These are phyloP conservation scores for Alternaria sp. DNA, from an alignment of 2,329 filamentous ascomycete genomes.

Conservation along the genomic window DNA sequence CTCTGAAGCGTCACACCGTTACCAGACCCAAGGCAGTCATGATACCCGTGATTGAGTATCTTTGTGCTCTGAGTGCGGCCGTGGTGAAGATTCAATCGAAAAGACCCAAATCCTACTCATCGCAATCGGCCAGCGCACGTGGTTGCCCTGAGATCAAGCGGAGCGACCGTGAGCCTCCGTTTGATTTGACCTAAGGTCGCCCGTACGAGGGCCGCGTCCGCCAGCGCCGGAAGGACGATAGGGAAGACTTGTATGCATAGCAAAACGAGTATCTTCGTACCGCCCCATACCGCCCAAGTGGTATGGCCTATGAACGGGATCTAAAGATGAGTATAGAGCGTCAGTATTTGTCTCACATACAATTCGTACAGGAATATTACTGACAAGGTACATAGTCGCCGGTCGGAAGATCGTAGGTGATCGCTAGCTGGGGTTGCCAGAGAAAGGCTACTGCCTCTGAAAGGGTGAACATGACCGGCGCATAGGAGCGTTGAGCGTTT, in stretches of 20 bases:
- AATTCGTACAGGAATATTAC: background rate
- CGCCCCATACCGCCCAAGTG: conserved; percentile 20
- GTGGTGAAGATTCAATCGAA: background rate
- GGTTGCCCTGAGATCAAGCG: background rate
- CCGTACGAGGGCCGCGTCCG: background rate
- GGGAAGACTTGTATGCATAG: conserved; percentile 11
- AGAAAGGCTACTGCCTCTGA: conserved; percentile 14
- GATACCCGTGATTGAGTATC: background rate
- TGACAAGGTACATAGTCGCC: conserved; percentile 7
- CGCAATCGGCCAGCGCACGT: background rate
- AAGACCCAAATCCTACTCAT: background rate
- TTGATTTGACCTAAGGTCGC: background rate
- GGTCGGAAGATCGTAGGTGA: conserved; percentile 9
- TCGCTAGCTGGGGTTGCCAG: background rate
- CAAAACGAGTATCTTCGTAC: conserved; percentile 4
- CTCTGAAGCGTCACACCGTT: background rate
- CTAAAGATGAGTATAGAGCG: background rate
- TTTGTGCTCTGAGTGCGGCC: background rate
- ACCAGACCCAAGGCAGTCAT: background rate
- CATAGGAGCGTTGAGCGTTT: background rate
- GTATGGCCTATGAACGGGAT: conserved; percentile 16
- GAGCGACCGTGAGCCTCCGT: background rate
- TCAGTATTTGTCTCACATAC: background rate
- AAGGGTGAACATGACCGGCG: conserved; percentile 17
- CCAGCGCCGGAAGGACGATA: conserved; percentile 10